These are phyloP conservation scores for Trifolium pratense DNA, from an alignment of 306 rosid species.

Conservation along the genomic window DNA sequence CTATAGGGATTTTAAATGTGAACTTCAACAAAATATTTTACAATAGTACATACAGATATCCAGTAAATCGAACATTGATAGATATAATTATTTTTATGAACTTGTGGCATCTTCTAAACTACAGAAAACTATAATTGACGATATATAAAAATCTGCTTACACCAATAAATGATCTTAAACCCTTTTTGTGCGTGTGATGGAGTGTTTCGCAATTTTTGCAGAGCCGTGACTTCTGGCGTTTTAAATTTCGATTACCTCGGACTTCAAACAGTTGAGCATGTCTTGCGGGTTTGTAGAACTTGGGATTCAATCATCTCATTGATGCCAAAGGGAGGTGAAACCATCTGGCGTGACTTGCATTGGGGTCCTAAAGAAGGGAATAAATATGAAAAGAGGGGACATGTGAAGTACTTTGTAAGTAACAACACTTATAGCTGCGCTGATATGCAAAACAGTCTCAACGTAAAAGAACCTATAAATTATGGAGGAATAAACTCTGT, in stretches of 20 bases:
- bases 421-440: constrained; percentile 39
- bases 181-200: neutral
- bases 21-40: too few relatives aligned
- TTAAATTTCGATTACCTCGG: constrained; percentile 65
- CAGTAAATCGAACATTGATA: too few relatives aligned
- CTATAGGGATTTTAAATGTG: too few relatives aligned
- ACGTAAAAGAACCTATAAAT: constrained; percentile 47
- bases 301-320: constrained; percentile 80
- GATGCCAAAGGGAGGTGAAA: constrained; percentile 86
- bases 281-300: constrained; percentile 66
- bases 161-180: neutral
- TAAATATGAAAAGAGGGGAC: constrained; percentile 50
- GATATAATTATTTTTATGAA: too few relatives aligned
- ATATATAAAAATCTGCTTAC: constrained; percentile 20
- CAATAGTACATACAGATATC: too few relatives aligned
- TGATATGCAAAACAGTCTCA: constrained; percentile 39
- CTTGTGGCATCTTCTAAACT: neutral
- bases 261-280: constrained; percentile 61
- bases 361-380: constrained; percentile 62
- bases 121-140: neutral
- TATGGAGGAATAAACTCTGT: constrained; percentile 65
- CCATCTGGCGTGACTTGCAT: constrained; percentile 77
- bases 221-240: constrained; percentile 70
- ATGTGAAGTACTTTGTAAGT: constrained; percentile 29
- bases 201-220: constrained; percentile 44